Base-by-base conservation (phyloP, 1,139 yeast genomes). In the Zygosaccharomyces pseudobailii region DNA sequence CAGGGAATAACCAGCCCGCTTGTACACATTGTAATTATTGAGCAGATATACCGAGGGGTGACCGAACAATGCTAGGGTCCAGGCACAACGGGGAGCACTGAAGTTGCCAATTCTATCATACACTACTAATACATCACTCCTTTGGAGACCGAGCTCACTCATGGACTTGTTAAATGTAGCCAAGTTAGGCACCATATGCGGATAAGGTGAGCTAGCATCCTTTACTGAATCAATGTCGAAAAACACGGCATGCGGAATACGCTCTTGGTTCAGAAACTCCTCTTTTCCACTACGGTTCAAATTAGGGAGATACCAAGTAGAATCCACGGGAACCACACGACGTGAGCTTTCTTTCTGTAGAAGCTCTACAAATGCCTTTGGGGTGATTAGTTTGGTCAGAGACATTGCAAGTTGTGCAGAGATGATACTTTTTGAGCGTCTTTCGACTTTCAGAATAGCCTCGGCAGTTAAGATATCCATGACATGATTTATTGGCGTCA, bases 221-320 rank as follows among this genome's bases (percentile, higher is more conserved):
- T 80, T 79, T 40, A 87, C 71, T 28, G 70, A 77, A 59, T 89
- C 97, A 48, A 92, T 77, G 59, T 90, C 96, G 58, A 89, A 87
- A 68, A 77, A 89, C 5, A 82, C 80, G 1, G 97, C 78, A 4
- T 76, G 71, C 9, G 82, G 80, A 13, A 92, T 68, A 51, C 96
- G 75, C 45, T 74, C 72, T 6, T 48, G 50, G 33, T 76, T 73
- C 49, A 71, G 65, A 62, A 73, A 82, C 55, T 87, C 87, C 19
- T 73, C 69, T 44, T 66, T 68, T 2, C 84, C 94, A 55, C 78
- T 73, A 44, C 78, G 72, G 8, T 84, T 80, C 39, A 70, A 71
- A 61, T 82, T 84, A 39, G 97, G 96, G 80, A 90, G 75, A 65
- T 80, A 88, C 97, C 97, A 92, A 0, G 97, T 83, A 5, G 95